Conservation (phyloP, 2,329 filamentous ascomycete genomes). For the Paraphaeosphaeria sporulosa region DNA sequence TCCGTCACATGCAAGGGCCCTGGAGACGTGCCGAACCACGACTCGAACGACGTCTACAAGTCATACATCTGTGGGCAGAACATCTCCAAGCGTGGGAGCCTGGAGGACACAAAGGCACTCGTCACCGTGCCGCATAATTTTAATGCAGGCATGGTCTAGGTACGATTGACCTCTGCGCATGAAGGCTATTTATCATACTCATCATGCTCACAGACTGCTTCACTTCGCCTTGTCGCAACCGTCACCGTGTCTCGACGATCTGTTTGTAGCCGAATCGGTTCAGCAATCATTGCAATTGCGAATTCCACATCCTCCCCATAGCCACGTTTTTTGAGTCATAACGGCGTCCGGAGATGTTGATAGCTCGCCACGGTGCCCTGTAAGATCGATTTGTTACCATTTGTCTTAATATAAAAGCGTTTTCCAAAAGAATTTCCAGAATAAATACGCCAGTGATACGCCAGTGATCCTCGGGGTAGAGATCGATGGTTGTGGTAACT, state of each 20-base stretch:
- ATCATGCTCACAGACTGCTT: neutral
- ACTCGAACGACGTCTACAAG: slow-evolving; percentile 2
- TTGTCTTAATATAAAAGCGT: too few species aligned
- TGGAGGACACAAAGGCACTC: neutral
- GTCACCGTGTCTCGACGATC: neutral
- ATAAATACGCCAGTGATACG: too few species aligned
- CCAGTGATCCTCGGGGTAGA: neutral
- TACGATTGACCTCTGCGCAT: neutral
- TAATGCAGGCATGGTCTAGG: slow-evolving; percentile 2
- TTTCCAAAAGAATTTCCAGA: too few species aligned
- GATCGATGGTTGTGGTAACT: neutral
- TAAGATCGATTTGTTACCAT: too few species aligned
- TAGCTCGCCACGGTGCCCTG: too few species aligned
- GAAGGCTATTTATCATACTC: neutral
- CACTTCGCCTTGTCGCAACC: neutral
- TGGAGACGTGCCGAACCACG: slow-evolving; percentile 7
- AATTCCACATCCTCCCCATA: neutral
- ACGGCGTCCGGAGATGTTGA: too few species aligned
- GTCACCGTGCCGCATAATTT: slow-evolving; percentile 2
- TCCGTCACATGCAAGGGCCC: slow-evolving; percentile 1
- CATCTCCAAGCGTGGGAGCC: neutral
- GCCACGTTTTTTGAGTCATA: neutral
- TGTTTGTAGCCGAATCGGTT: neutral
- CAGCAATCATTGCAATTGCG: neutral
- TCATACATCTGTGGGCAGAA: slow-evolving; percentile 7